These are phyloP conservation scores for Suhomyces choctaworum DNA, from an alignment of 1,139 yeast species.

Conservation along the genomic window DNA sequence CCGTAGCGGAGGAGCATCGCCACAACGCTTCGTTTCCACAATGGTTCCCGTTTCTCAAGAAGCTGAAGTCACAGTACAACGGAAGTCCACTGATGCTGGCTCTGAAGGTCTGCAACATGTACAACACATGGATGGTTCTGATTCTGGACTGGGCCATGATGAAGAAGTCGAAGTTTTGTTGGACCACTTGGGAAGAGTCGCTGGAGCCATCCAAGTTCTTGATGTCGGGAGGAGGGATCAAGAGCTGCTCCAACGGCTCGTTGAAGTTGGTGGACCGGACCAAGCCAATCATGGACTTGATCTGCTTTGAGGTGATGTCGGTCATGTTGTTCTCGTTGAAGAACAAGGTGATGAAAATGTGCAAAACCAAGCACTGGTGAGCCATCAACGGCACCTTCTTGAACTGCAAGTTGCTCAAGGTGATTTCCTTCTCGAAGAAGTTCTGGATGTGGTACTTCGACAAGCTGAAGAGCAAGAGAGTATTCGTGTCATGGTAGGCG, in stretches of 20 bases:
- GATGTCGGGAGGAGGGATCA: slow-evolving; percentile 53
- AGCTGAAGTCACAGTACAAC: slow-evolving; percentile 53
- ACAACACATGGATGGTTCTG: slow-evolving; percentile 79
- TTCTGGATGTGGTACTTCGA: slow-evolving; percentile 77
- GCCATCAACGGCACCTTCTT: slow-evolving; percentile 80
- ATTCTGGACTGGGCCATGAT: slow-evolving; percentile 80
- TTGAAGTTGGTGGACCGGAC: slow-evolving; percentile 77
- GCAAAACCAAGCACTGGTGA: slow-evolving; percentile 80
- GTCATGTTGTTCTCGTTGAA: slow-evolving; percentile 74
- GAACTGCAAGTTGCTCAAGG: slow-evolving; percentile 48
- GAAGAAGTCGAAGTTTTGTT: slow-evolving; percentile 70
- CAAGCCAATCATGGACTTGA: slow-evolving; percentile 74
- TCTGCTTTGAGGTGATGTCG: slow-evolving; percentile 72
- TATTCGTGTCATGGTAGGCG: slow-evolving; percentile 76
- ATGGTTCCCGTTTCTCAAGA: slow-evolving; percentile 72
- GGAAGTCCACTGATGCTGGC: slow-evolving; percentile 68
- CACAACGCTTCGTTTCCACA: slow-evolving; percentile 71
- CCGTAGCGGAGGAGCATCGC: slow-evolving; percentile 55
- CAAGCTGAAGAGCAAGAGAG: slow-evolving; percentile 73
- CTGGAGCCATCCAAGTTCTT: slow-evolving; percentile 6
- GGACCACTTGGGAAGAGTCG: slow-evolving; percentile 19
- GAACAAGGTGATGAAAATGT: slow-evolving; percentile 80
- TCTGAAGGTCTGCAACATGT: slow-evolving; percentile 69
- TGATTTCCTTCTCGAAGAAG: slow-evolving; percentile 61
- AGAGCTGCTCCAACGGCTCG: slow-evolving; percentile 62